Evolutionary conservation across 2,329 filamentous ascomycete genomes (phyloP).

Genomic region (Stenocarpella maydis): DNA sequence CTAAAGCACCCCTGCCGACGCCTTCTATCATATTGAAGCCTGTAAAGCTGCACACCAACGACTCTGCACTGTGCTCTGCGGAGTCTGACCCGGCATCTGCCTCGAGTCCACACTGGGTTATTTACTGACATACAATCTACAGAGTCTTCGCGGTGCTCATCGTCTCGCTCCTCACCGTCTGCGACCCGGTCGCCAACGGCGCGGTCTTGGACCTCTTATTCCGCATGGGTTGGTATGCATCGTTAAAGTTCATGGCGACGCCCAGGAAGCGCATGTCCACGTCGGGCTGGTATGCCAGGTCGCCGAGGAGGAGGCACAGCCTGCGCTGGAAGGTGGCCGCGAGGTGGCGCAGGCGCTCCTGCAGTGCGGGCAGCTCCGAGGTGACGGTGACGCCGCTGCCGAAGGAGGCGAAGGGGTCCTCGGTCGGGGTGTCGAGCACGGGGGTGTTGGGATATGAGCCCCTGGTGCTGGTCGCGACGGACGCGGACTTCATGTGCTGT

Average conservation of each 20-base stretch:
- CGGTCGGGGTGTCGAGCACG: constrained; percentile 30
- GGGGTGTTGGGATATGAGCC: constrained; percentile 39
- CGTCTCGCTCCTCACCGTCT: constrained; percentile 25
- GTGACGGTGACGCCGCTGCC: constrained; percentile 66
- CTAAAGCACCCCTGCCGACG: not conserved
- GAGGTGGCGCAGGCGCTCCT: constrained; percentile 75
- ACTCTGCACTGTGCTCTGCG: not conserved
- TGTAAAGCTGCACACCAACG: not conserved
- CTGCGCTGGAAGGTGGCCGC: constrained; percentile 79
- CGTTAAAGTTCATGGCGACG: constrained; percentile 99
- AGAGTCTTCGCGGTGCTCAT: constrained; percentile 13
- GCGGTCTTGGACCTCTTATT: constrained; percentile 42
- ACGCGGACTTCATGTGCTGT: constrained; percentile 37
- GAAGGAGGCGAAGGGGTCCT: constrained; percentile 46
- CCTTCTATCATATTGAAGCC: not conserved
- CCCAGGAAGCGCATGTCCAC: constrained; percentile 95
- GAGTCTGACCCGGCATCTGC: not conserved
- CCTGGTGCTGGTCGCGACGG: constrained; percentile 39
- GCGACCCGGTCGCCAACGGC: constrained; percentile 21
- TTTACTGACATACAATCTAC: not conserved
- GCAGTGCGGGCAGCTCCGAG: constrained; percentile 75
- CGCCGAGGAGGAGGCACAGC: constrained; percentile 84
- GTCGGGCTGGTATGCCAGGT: constrained; percentile 91
- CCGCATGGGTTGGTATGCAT: constrained; percentile 84
- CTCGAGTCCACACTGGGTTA: not conserved